These are phyloP conservation scores for Podila clonocystis DNA, from an alignment of 192 early-diverging fungal species.

Conservation along the genomic window DNA sequence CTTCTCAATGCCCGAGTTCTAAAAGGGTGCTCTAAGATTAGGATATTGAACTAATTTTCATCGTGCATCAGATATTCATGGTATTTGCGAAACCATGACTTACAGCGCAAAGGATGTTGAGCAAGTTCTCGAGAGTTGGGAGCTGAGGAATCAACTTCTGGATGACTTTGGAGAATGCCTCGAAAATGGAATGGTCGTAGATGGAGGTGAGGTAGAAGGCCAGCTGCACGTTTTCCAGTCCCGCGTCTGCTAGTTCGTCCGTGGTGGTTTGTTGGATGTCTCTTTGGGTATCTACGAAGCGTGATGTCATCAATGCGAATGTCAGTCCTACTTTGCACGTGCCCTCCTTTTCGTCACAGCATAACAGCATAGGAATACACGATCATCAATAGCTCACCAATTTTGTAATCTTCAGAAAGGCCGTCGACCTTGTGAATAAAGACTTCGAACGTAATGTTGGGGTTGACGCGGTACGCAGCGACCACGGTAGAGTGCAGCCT, in stretches of 20 bases:
- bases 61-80: neutral
- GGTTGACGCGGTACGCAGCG: constrained; percentile 81
- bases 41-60: neutral
- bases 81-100: constrained; percentile 6
- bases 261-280: constrained; percentile 93
- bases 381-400: constrained; percentile 61
- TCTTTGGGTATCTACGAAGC: constrained; percentile 81
- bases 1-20: constrained; percentile 97
- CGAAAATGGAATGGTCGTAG: constrained; percentile 93
- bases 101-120: constrained; percentile 95
- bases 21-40: neutral
- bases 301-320: no score
- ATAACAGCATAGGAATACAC: no score
- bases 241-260: constrained; percentile 85
- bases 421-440: constrained; percentile 98
- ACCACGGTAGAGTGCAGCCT: constrained; percentile 79
- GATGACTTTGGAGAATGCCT: constrained; percentile 94
- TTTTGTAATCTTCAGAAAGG: constrained; percentile 94
- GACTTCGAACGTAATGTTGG: constrained; percentile 89
- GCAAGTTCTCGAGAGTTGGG: constrained; percentile 86
- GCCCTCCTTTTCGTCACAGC: no score
- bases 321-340: no score
- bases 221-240: constrained; percentile 80
- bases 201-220: constrained; percentile 92
- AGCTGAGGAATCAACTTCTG: constrained; percentile 90